A percentile compares a stretch with the other conserved stretches of the same genome.
Evolutionary conservation across 2,329 filamentous ascomycete species (phyloP).

Genomic region (Neofusicoccum sp.): DNA sequence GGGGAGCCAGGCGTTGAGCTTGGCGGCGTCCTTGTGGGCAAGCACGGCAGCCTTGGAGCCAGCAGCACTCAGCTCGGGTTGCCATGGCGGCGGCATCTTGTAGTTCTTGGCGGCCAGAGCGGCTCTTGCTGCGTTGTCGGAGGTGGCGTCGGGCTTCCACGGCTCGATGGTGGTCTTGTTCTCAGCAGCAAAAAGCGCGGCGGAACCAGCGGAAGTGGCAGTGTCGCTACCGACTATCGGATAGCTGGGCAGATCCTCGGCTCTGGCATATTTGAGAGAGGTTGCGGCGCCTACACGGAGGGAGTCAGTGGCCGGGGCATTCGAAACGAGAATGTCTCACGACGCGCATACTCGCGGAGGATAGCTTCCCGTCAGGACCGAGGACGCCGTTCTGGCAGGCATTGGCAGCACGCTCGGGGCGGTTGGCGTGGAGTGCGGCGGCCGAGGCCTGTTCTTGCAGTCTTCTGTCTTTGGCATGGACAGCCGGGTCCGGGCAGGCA

Average conservation of each 20-base stretch:
- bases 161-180: conserved; percentile 66
- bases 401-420: conserved; percentile 37
- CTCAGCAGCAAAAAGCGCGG: conserved; percentile 73
- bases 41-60: conserved; percentile 76
- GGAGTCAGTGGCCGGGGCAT: conserved; percentile 24
- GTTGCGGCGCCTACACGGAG: conserved; percentile 57
- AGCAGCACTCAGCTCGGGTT: conserved; percentile 64
- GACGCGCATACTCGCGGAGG: conserved; percentile 54
- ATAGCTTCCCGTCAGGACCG: conserved; percentile 58
- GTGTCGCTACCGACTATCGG: conserved; percentile 66
- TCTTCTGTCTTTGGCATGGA: conserved; percentile 39
- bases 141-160: conserved; percentile 67
- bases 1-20: conserved; percentile 56
- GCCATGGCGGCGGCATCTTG: conserved; percentile 63
- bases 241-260: conserved; percentile 73
- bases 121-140: conserved; percentile 60
- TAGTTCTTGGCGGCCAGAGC: conserved; percentile 63
- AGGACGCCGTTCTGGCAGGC: conserved; percentile 39
- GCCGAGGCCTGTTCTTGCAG: conserved; percentile 59
- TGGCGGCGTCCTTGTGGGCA: conserved; percentile 59
- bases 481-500: conserved; percentile 49
- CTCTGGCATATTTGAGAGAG: conserved; percentile 71
- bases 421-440: conserved; percentile 61
- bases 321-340: conserved; percentile 14
- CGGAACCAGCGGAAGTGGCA: conserved; percentile 68